These are phyloP conservation scores for Colletotrichum sp. DNA, from an alignment of 2,329 filamentous ascomycete genomes.

Conservation along the genomic window DNA sequence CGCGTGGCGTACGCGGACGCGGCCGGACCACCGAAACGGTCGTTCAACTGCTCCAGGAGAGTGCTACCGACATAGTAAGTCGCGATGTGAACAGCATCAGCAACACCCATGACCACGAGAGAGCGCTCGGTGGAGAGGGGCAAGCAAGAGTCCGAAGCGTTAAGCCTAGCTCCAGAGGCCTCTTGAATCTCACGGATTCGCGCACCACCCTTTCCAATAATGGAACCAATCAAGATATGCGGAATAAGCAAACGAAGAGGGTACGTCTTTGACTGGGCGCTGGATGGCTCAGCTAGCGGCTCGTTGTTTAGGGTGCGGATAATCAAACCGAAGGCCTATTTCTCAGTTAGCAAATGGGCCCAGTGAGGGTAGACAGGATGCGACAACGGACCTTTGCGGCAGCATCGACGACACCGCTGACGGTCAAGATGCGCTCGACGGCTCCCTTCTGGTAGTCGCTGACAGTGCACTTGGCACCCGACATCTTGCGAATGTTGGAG, in stretches of 20 bases:
- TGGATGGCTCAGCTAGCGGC: slow-evolving; percentile 85
- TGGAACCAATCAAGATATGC: slow-evolving; percentile 96
- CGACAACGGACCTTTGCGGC: slow-evolving; percentile 79
- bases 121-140: slow-evolving; percentile 96
- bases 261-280: slow-evolving; percentile 94
- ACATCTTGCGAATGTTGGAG: slow-evolving; percentile 92
- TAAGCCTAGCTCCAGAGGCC: slow-evolving; percentile 92
- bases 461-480: slow-evolving; percentile 97
- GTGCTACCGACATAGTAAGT: slow-evolving; percentile 99
- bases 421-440: slow-evolving; percentile 95
- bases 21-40: slow-evolving; percentile 92
- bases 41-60: slow-evolving; percentile 95
- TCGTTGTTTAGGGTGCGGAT: slow-evolving; percentile 99
- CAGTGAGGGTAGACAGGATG: neutral
- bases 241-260: slow-evolving; percentile 94
- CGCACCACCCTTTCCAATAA: slow-evolving; percentile 96
- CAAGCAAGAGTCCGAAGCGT: slow-evolving; percentile 93
- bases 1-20: slow-evolving; percentile 98
- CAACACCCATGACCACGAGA: slow-evolving; percentile 96
- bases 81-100: slow-evolving; percentile 97
- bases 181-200: slow-evolving; percentile 99
- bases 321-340: slow-evolving; percentile 92
- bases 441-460: slow-evolving; percentile 98
- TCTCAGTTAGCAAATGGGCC: neutral
- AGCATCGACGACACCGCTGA: slow-evolving; percentile 94